A percentile compares a stretch with the other conserved stretches of the same genome.
Conservation (phyloP, 2,329 filamentous ascomycete genomes). For the Ascochyta viciae-villosae region DNA sequence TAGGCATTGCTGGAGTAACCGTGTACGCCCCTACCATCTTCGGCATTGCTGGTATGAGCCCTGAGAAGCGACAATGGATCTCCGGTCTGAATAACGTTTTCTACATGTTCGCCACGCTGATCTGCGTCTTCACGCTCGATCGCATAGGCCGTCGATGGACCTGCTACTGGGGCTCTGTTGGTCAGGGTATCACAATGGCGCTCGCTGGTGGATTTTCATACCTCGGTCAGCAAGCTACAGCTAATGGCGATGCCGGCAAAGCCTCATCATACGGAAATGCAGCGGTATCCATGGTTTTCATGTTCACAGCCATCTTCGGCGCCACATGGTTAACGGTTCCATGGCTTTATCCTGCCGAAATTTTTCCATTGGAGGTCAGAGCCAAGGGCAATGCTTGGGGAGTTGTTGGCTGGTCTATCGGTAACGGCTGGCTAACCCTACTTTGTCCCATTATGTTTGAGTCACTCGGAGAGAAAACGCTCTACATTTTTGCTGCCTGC, state of each 20-base stretch:
- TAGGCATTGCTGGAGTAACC: slow-evolving; percentile 73
- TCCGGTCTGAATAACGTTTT: slow-evolving; percentile 58
- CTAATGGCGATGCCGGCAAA: slow-evolving; percentile 54
- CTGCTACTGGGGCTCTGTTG: slow-evolving; percentile 71
- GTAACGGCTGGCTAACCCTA: slow-evolving; percentile 69
- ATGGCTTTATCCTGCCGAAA: slow-evolving; percentile 72
- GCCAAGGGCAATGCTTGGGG: slow-evolving; percentile 80
- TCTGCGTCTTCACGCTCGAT: slow-evolving; percentile 74
- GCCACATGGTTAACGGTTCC: slow-evolving; percentile 67
- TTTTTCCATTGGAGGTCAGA: slow-evolving; percentile 73
- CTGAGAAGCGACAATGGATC: slow-evolving; percentile 54
- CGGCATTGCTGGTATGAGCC: slow-evolving; percentile 69
- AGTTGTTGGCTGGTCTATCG: slow-evolving; percentile 77
- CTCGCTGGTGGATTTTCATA: slow-evolving; percentile 69
- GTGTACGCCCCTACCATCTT: slow-evolving; percentile 65
- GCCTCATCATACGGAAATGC: slow-evolving; percentile 66
- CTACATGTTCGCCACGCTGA: slow-evolving; percentile 69
- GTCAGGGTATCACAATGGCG: slow-evolving; percentile 72
- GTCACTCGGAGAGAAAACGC: slow-evolving; percentile 71
- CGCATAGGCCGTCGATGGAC: slow-evolving; percentile 73
- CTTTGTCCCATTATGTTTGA: slow-evolving; percentile 58
- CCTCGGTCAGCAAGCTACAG: slow-evolving; percentile 58
- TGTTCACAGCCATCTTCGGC: slow-evolving; percentile 71
- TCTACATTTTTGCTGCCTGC: slow-evolving; percentile 75
- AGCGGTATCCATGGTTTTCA: slow-evolving; percentile 74